Evolutionary conservation across 768 basidiomycete species (phyloP).

Genomic region (Phylloporus sp.): DNA sequence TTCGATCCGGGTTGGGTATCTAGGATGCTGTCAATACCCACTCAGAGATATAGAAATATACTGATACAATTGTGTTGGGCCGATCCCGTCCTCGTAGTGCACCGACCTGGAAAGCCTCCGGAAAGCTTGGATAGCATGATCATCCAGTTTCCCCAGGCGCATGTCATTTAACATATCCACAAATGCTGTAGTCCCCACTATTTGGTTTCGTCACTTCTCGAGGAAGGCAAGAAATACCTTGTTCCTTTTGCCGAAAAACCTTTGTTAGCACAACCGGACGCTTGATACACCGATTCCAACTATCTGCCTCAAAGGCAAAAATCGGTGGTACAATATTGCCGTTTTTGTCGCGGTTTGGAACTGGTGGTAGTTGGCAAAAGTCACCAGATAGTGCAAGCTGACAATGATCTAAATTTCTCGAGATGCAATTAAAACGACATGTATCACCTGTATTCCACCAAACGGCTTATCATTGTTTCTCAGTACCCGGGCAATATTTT

Average conservation of each 20-base stretch:
- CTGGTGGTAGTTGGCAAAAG: slow-evolving; percentile 88
- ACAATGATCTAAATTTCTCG: not conserved
- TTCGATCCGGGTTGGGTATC: slow-evolving; percentile 65
- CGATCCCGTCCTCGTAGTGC: slow-evolving; percentile 63
- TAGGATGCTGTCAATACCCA: slow-evolving; percentile 23
- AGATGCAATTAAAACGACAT: not conserved
- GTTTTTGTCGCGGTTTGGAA: slow-evolving; percentile 47
- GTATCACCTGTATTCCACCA: slow-evolving; percentile 78
- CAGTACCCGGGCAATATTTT: slow-evolving; percentile 55
- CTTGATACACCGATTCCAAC: slow-evolving; percentile 67
- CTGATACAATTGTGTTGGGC: slow-evolving; percentile 75
- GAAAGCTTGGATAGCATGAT: slow-evolving; percentile 45
- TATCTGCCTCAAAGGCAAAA: slow-evolving; percentile 77
- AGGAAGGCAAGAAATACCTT: slow-evolving; percentile 37
- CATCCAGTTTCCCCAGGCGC: slow-evolving; percentile 64
- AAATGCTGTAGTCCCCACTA: slow-evolving; percentile 41
- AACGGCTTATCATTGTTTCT: slow-evolving; percentile 56
- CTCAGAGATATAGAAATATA: not conserved
- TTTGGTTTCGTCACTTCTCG: not conserved
- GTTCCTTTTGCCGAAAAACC: slow-evolving; percentile 87
- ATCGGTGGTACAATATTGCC: slow-evolving; percentile 43
- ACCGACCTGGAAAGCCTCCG: slow-evolving; percentile 50
- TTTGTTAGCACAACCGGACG: slow-evolving; percentile 52
- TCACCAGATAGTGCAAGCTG: slow-evolving; percentile 84
- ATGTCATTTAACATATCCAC: slow-evolving; percentile 85